These are phyloP conservation scores for Polytolypa hystricis DNA, from an alignment of 2,329 filamentous ascomycete species.

Conservation along the genomic window DNA sequence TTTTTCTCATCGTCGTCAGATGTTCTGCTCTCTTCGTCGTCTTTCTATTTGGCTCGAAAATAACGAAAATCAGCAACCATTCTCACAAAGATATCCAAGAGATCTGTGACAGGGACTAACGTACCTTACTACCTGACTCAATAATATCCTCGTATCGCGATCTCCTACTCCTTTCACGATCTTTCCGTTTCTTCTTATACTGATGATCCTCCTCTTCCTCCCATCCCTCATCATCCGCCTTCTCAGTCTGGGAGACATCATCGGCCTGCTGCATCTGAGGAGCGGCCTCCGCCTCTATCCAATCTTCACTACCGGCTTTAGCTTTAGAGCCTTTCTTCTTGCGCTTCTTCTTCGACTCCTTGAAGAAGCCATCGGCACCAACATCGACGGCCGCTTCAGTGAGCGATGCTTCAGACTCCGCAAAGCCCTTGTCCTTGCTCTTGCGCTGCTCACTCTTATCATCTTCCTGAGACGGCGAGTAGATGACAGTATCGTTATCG, in stretches of 20 bases:
- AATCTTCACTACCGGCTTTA: constrained; percentile 33
- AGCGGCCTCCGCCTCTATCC: not conserved
- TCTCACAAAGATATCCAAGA: too few species aligned
- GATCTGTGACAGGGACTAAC: too few species aligned
- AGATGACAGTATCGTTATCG: constrained; percentile 25
- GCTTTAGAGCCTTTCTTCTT: constrained; percentile 34
- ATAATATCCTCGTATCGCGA: constrained; percentile 28
- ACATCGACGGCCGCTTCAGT: too few species aligned
- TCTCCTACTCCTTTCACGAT: constrained; percentile 23
- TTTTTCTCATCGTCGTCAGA: constrained; percentile 24
- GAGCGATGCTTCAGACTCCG: too few species aligned
- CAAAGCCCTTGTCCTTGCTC: constrained; percentile 23
- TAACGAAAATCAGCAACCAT: too few species aligned
- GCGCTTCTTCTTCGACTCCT: constrained; percentile 31
- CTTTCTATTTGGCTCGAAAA: too few species aligned
- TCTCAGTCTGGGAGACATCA: not conserved
- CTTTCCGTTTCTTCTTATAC: constrained; percentile 11
- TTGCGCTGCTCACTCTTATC: constrained; percentile 22
- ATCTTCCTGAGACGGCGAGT: constrained; percentile 22
- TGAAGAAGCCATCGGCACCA: constrained; percentile 28
- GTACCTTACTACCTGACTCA: constrained; percentile 18
- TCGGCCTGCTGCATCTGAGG: constrained; percentile 10
- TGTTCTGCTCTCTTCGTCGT: too few species aligned
- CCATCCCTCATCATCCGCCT: constrained; percentile 7
- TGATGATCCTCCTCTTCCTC: constrained; percentile 19